Base-by-base conservation (phyloP, 179 eudicot genomes). In the Beta corolliflora region DNA sequence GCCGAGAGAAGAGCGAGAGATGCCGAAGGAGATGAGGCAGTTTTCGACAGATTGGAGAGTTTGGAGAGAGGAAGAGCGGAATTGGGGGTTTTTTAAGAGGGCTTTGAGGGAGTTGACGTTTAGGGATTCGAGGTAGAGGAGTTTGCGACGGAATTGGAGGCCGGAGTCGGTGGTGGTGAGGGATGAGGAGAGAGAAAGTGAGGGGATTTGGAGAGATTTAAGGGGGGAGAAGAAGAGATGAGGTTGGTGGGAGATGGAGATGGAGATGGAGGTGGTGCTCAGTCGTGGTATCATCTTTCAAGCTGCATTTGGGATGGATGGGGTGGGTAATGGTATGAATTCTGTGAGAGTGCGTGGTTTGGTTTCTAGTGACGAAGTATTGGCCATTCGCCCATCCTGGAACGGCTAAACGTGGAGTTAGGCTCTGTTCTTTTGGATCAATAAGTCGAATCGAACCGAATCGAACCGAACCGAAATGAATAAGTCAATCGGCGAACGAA, bases 121-220 rank as follows among this genome's bases (percentile, higher is more conserved):
- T 8, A 95, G 90, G 86, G 91, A 77, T 81, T 88, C 84, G 58
- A 95, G 90, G 88, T 95, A 92, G 72, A 89, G 81, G 79, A 94
- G 76, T 77, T 95, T 95, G 29, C 82, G 80, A 46, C 92, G 98
- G 88, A 93, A 92, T 2, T 81, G 88, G 59, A 87, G 80, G 78
- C 98, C 97, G 46, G 92, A 29, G 82, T 87, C 89, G 56, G 84
- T 31, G 76, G 85, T 1, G 77, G 82, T 69, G 53, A 82, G 19
- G 79, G 64, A 54, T 74, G 80, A 46, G 76, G 84, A 50, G 65
- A 61, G 53, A 15, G 44, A 58, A 25, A 50, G 13, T n/a, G 79
- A 53, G 41, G 75, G 61, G 31, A 55, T 54, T 19, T 12, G 77
- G 46, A 41, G 65, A 31, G 63, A 44, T 77, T 63, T 55, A n/a